Base-by-base conservation (phyloP, 169 alveolate species). In the Plasmodium cynomolgi region DNA sequence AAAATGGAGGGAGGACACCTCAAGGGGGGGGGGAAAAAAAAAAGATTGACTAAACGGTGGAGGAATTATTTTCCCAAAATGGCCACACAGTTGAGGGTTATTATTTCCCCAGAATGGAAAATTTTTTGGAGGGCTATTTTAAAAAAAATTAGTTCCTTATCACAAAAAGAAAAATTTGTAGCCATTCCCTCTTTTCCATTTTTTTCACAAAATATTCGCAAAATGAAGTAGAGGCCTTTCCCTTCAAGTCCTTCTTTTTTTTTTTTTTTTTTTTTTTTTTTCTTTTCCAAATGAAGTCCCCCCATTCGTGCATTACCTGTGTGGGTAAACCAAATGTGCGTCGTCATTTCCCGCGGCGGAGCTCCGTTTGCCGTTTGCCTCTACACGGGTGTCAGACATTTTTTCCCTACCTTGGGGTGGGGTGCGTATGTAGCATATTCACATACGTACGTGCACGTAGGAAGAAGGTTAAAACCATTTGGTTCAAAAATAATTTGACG, bases 181-280 rank as follows among this genome's bases (percentile, higher is more conserved):
- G 37, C 77, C 39, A 4, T 68, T 68, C 37, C 77, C 7, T 50
- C 62, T 68, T 68, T 68, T 26, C 37, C 77, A 29, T 23, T 26
- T 26, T 68, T 6, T 11, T 23, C 37, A 68, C 77, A 68, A 68
- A 68, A 68, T 68, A 23, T 20, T 20, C 77, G 41, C 41, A 68
- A 68, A 68, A 68, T 68, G 77, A 68, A 68, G 37, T 29, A 29
- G 37, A 68, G 3, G 15, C 15, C 37, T 26, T 68, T 68, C 37
- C 77, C 39, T 23, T 68, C 77, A 68, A 68, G 37, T 26, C 77
- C 37, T 68, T 29, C 1, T 68, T 68, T 68, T 68, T 68, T 68
- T 58, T 58, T 68, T 68, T 68, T 68, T 68, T 68, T 44, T 68
- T 68, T 68, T 68, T 68, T 68, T 68, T 62, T 58, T n/a, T 58